Percentiles rank a stretch among this genome's conserved stretches.
Conservation (phyloP, 2,329 filamentous ascomycete genomes). For the Pezicula radicicola region DNA sequence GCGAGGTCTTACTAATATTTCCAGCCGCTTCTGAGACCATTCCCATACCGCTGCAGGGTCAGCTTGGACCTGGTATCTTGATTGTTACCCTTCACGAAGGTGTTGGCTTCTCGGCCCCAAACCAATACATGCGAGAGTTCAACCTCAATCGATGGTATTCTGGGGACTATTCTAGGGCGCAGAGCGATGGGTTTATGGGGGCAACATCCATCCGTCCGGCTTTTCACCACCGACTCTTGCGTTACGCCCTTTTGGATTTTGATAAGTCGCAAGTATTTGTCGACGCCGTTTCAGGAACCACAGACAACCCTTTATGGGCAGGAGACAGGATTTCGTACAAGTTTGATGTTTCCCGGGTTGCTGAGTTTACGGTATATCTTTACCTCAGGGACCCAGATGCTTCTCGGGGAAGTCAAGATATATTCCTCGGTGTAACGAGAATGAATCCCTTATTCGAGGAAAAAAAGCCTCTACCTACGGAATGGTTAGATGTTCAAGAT, state of each 20-base stretch:
- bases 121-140: slow-evolving; percentile 80
- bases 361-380: slow-evolving; percentile 85
- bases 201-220: slow-evolving; percentile 61
- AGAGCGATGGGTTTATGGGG: slow-evolving; percentile 46
- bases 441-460: slow-evolving; percentile 94
- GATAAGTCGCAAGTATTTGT: slow-evolving; percentile 99
- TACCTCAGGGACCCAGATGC: slow-evolving; percentile 93
- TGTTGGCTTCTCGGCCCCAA: slow-evolving; percentile 84
- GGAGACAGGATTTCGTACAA: slow-evolving; percentile 98
- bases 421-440: slow-evolving; percentile 88
- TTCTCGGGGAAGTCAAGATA: slow-evolving; percentile 87
- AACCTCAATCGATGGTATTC: no score
- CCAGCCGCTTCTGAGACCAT: slow-evolving; percentile 81
- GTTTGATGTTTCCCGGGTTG: slow-evolving; percentile 95
- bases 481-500: slow-evolving; percentile 90
- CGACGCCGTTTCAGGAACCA: slow-evolving; percentile 90
- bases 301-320: slow-evolving; percentile 93
- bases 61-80: slow-evolving; percentile 88
- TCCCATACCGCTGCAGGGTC: slow-evolving; percentile 65
- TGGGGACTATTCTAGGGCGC: no score
- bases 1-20: slow-evolving; percentile 16
- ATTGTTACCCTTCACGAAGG: slow-evolving; percentile 97
- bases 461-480: slow-evolving; percentile 62
- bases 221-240: slow-evolving; percentile 93
- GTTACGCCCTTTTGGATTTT: slow-evolving; percentile 95